Base-by-base conservation (phyloP, 148 eudicot genomes). In the Vaccinium myrtillus region DNA sequence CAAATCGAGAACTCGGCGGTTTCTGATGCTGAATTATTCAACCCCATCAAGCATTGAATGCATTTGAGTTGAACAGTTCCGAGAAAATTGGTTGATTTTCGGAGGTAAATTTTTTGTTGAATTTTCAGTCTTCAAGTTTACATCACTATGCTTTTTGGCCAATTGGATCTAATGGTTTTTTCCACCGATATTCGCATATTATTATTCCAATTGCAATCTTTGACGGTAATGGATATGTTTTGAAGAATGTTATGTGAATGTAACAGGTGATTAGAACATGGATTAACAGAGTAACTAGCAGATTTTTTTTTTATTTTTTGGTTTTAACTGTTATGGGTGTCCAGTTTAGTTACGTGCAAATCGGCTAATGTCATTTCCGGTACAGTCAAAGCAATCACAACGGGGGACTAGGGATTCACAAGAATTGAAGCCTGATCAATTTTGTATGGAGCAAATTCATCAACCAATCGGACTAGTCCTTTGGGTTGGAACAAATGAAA, bases 1-100 rank as follows among this genome's bases (percentile, higher is more conserved):
- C 94, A 87, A 59, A 81, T 94, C 79, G 92, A 88, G 67, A 77
- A 84, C 49, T 92, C 93, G 2, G 91, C 93, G 23, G 89, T 93
- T 84, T 94, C 94, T 59, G 93, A 92, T 86, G 90, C 90, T 74
- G 89, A 90, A 80, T 91, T 90, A 63, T 85, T 73, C 80, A 82
- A 86, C 77, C 70, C 75, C 78, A 8, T 77, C 23, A 87, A 53
- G 82, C 59, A 46, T 13, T 77, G 81, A 81, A 58, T 50, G 10
- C 46, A 30, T 5, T 18, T 16, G 63, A 79, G 75, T 39, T 77
- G 71, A 84, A 50, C 43, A 27, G 50, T 79, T 63, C 32, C 32
- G 16, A 67, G n/a, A 27, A 27, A 43, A 83, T 74, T 59, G 32
- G 49, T 75, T n/a, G 77, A 58, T 80, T 50, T 80, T 80, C 55